Percentiles rank a stretch among this genome's conserved stretches.
Evolutionary conservation across 495 filamentous ascomycete species (phyloP).

Genomic region (Neurospora sp.): DNA sequence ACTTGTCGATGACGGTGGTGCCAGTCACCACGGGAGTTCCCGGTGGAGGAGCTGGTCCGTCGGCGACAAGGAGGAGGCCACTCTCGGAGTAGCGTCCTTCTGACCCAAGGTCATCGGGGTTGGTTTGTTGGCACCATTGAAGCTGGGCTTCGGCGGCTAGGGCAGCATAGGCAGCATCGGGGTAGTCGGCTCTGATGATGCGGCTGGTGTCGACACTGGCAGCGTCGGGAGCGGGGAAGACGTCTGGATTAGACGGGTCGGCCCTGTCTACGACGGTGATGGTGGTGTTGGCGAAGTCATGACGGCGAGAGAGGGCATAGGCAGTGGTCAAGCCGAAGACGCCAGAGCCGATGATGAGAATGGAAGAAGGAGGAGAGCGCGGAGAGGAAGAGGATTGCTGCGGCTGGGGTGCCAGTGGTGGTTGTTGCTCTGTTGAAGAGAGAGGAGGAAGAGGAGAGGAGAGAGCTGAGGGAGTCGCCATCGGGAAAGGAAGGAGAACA

Average conservation of each 20-base stretch:
- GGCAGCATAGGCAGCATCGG: slow-evolving; percentile 56
- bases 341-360: slow-evolving; percentile 68
- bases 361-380: slow-evolving; percentile 34
- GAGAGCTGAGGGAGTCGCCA: background rate
- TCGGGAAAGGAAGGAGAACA: background rate
- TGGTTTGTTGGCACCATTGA: slow-evolving; percentile 57
- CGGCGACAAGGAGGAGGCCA: slow-evolving; percentile 60
- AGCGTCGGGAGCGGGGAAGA: slow-evolving; percentile 58
- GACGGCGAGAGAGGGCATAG: slow-evolving; percentile 45
- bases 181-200: slow-evolving; percentile 77
- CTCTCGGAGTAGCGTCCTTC: slow-evolving; percentile 64
- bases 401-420: background rate
- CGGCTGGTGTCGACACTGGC: slow-evolving; percentile 67
- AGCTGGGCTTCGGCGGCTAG: slow-evolving; percentile 58
- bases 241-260: slow-evolving; percentile 24
- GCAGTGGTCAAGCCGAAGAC: slow-evolving; percentile 70
- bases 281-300: slow-evolving; percentile 40
- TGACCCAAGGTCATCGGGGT: slow-evolving; percentile 40
- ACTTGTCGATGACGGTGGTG: slow-evolving; percentile 24
- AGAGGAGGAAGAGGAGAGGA: slow-evolving; percentile 6
- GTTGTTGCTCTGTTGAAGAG: background rate
- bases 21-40: background rate
- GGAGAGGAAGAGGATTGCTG: slow-evolving; percentile 3
- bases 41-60: slow-evolving; percentile 12
- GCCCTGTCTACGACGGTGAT: slow-evolving; percentile 64